Base-by-base conservation (phyloP, 192 early-diverging fungal genomes). In the Coemansia sp. region DNA sequence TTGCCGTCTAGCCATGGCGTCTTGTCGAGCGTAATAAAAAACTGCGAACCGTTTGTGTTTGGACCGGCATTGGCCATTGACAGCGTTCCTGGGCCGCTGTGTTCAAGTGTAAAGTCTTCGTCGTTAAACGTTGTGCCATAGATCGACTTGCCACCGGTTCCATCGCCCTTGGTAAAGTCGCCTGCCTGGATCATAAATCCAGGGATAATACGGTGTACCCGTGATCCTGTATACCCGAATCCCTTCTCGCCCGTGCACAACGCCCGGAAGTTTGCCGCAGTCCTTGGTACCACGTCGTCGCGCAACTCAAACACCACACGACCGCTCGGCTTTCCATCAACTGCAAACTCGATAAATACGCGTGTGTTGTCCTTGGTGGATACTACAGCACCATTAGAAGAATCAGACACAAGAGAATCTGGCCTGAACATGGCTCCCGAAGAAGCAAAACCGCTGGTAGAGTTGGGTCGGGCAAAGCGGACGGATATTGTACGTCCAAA, bases 181-280 rank as follows among this genome's bases (percentile, higher is more conserved):
- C 91, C 91, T 53, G 88, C 91, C 79, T 97, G 94, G 66, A 88
- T 80, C 91, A 95, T 95, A 67, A 95, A 94, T 34, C 79, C 73
- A 70, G 91, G 85, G 55, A 93, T 89, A 18, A 93, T 75, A 39
- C 94, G 85, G 66, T 98, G 95, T 61, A 93, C 93, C 30, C 64
- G 81, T n/a, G 81, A 83, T 27, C 83, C 87, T n/a, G n/a, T n/a
- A n/a, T n/a, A n/a, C n/a, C n/a, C n/a, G n/a, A n/a, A n/a, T n/a
- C n/a, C n/a, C n/a, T n/a, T n/a, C n/a, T n/a, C n/a, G n/a, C n/a
- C n/a, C n/a, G n/a, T n/a, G n/a, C n/a, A n/a, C n/a, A n/a, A 59
- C 7, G 64, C 52, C 6, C 41, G 55, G 27, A 78, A 78, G 61
- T 78, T 78, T 27, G 60, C 61, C 0, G 41, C 65, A 0, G 75